Conservation (phyloP, 345 rosid species). For the Mercurialis annua region DNA sequence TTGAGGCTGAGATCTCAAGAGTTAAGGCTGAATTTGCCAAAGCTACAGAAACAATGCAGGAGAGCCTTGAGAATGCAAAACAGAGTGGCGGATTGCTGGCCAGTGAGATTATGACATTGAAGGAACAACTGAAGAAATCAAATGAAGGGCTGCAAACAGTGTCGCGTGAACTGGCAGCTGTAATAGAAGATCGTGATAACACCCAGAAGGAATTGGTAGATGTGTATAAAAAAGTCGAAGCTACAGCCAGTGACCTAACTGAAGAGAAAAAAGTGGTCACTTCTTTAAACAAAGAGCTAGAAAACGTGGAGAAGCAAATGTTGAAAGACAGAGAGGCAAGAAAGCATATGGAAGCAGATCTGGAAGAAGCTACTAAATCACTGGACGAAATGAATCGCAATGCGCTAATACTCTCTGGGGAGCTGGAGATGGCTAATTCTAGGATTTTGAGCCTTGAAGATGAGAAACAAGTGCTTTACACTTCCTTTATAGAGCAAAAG, state of each 20-base stretch:
- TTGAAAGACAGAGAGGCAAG: constrained; percentile 58
- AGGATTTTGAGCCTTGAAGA: constrained; percentile 57
- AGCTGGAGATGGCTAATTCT: constrained; percentile 59
- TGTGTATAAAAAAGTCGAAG: constrained; percentile 54
- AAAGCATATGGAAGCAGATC: constrained; percentile 62
- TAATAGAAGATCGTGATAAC: constrained; percentile 48
- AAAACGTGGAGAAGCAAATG: constrained; percentile 65
- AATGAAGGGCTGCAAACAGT: constrained; percentile 42
- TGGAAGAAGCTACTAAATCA: constrained; percentile 87
- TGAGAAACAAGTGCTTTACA: constrained; percentile 77
- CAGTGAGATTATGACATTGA: constrained; percentile 44
- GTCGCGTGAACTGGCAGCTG: constrained; percentile 42
- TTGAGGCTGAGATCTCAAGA: constrained; percentile 59
- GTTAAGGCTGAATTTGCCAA: constrained; percentile 47
- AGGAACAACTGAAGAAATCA: constrained; percentile 53
- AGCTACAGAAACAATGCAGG: constrained; percentile 39
- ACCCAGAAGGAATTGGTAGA: constrained; percentile 59
- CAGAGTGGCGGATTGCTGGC: constrained; percentile 39
- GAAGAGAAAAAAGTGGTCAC: constrained; percentile 49
- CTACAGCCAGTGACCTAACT: constrained; percentile 47
- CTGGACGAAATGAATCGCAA: constrained; percentile 80
- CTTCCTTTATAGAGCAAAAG: constrained; percentile 64
- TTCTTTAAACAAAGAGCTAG: constrained; percentile 51
- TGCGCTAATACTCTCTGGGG: constrained; percentile 52
- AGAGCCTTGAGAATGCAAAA: constrained; percentile 47